Percentiles rank a stretch among this genome's conserved stretches.
Evolutionary conservation across 371 early-diverging fungal species (phyloP).

Genomic region (Mortierella sp.): DNA sequence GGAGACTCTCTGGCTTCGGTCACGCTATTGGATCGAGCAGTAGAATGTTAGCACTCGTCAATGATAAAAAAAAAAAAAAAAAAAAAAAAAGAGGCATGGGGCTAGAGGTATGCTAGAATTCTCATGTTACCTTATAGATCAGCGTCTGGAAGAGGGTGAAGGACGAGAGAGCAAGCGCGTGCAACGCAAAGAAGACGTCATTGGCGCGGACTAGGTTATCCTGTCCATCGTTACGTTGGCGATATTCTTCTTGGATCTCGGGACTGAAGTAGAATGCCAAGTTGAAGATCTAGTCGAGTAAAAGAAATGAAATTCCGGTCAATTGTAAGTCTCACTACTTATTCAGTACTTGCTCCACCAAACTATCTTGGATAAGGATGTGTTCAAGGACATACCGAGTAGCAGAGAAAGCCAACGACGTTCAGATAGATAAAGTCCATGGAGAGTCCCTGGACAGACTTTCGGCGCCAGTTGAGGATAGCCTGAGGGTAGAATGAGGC

Average conservation of each 20-base stretch:
- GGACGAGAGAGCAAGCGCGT: constrained; percentile 74
- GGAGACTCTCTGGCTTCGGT: constrained; percentile 57
- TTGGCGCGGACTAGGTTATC: constrained; percentile 78
- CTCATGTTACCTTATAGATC: constrained; percentile 67
- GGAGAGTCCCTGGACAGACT: constrained; percentile 81
- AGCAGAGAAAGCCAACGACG: constrained; percentile 84
- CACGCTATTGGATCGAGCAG: constrained; percentile 50
- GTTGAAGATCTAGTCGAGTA: constrained; percentile 67
- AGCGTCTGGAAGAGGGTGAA: constrained; percentile 75
- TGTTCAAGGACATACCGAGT: constrained; percentile 60
- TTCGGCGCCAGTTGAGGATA: constrained; percentile 67
- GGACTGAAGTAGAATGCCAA: constrained; percentile 70
- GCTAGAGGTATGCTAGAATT: too few species aligned
- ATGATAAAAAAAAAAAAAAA: constrained; percentile 7
- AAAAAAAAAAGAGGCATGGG: too few species aligned
- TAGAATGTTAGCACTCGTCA: not conserved
- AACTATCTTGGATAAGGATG: too few species aligned
- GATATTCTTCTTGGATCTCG: constrained; percentile 74
- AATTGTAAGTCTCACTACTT: too few species aligned
- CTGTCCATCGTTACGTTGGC: constrained; percentile 66
- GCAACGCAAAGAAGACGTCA: constrained; percentile 86
- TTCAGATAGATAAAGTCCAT: constrained; percentile 88
- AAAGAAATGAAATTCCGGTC: too few species aligned
- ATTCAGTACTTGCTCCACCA: too few species aligned
- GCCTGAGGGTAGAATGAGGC: constrained; percentile 76